Conservation (phyloP, 2,329 filamentous ascomycete genomes). For the Penicillium sp. region DNA sequence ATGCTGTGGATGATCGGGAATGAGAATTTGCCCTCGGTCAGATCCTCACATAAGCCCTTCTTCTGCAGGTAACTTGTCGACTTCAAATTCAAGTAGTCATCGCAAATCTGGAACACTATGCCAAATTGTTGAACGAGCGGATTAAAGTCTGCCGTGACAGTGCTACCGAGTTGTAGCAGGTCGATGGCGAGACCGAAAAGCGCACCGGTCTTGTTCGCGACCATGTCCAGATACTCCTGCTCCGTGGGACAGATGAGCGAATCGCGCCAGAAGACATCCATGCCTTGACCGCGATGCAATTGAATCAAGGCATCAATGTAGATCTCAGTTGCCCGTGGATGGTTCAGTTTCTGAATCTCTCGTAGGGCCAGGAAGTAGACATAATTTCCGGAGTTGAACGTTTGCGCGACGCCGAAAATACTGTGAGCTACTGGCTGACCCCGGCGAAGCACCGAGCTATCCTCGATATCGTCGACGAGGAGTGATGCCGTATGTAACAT, state of each 20-base stretch:
- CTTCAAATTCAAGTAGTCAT: constrained; percentile 87
- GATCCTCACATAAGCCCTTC: constrained; percentile 92
- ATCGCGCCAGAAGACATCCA: constrained; percentile 53
- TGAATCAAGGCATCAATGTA: constrained; percentile 50
- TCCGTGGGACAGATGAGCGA: constrained; percentile 49
- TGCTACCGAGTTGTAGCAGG: constrained; percentile 48
- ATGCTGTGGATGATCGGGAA: constrained; percentile 96
- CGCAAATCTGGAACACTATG: constrained; percentile 50
- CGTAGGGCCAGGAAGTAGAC: constrained; percentile 49
- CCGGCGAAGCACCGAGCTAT: constrained; percentile 49
- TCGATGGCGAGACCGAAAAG: constrained; percentile 50
- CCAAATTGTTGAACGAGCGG: constrained; percentile 69
- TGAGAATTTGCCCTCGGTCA: constrained; percentile 96
- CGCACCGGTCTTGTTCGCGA: constrained; percentile 52
- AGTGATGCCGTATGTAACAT: constrained; percentile 51
- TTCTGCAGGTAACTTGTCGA: constrained; percentile 73
- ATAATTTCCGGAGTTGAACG: constrained; percentile 55
- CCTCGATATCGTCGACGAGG: constrained; percentile 54
- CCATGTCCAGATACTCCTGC: constrained; percentile 52
- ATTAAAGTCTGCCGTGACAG: constrained; percentile 42
- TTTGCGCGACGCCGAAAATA: constrained; percentile 53
- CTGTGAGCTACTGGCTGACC: constrained; percentile 52
- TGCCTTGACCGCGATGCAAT: constrained; percentile 50
- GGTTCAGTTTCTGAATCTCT: constrained; percentile 44
- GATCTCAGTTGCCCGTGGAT: constrained; percentile 44